phyloP scores from a whole-genome alignment of 805 yeast species.

The Sugiyamaella chiloensis region DNA sequence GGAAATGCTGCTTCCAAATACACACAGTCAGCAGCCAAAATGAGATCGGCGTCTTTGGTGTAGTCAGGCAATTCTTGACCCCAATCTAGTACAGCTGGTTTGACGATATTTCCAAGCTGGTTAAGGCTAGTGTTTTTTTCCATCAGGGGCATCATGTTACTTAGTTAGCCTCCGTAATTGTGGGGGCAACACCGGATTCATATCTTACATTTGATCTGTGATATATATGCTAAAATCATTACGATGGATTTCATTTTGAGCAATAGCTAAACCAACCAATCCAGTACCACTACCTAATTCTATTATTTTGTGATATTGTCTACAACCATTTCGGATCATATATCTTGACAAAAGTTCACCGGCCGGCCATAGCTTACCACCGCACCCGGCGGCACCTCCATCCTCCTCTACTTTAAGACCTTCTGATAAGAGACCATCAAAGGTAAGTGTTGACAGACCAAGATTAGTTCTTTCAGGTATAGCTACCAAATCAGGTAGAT shows the following conservation, averaged over 20 bases:
- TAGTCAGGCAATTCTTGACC: slow-evolving; percentile 40
- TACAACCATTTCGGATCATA: slow-evolving; percentile 32
- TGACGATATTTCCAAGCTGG: slow-evolving; percentile 35
- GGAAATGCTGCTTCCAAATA: slow-evolving; percentile 55
- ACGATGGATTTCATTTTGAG: slow-evolving; percentile 26
- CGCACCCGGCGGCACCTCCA: slow-evolving; percentile 60
- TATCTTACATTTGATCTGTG: slow-evolving; percentile 45
- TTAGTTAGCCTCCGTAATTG: slow-evolving; percentile 8
- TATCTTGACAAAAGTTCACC: slow-evolving; percentile 53
- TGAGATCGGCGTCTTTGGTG: slow-evolving; percentile 40
- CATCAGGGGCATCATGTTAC: slow-evolving; percentile 47
- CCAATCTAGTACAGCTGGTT: slow-evolving; percentile 47
- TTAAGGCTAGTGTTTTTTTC: slow-evolving; percentile 44
- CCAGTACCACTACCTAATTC: slow-evolving; percentile 64
- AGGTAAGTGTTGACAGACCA: slow-evolving; percentile 39
- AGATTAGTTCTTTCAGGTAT: slow-evolving; percentile 35
- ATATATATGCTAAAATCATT: slow-evolving; percentile 39
- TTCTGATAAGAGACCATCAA: slow-evolving; percentile 39
- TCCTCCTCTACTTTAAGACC: slow-evolving; percentile 47
- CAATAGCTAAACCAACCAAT: slow-evolving; percentile 45
- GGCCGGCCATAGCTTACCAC: slow-evolving; percentile 63
- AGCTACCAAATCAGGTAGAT: slow-evolving; percentile 29
- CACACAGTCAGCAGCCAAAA: slow-evolving; percentile 61
- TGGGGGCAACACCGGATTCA: neutral
- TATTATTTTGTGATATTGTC: slow-evolving; percentile 33